These are phyloP conservation scores for Aurifilum marmelostoma DNA, from an alignment of 2,329 filamentous ascomycete species.

Conservation along the genomic window DNA sequence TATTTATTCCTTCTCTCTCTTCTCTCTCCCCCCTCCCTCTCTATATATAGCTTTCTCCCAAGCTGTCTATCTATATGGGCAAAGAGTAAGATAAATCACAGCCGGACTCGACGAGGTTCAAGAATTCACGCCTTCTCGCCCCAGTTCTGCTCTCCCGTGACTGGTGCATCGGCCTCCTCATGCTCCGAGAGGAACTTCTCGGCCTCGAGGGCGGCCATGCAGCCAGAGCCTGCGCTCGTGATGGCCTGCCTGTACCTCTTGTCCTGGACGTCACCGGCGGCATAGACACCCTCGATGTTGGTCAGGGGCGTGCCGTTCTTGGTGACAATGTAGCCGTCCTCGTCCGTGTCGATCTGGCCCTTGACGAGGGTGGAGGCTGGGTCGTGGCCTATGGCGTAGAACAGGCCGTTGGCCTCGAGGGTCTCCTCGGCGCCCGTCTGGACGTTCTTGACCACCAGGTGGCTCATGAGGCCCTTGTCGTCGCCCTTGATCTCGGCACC, in stretches of 20 bases:
- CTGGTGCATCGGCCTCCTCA: constrained; percentile 40
- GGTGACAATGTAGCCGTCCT: constrained; percentile 89
- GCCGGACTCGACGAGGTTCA: background rate
- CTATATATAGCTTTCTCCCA: background rate
- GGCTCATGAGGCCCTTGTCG: constrained; percentile 83
- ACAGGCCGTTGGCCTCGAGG: constrained; percentile 88
- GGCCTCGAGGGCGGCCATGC: constrained; percentile 92
- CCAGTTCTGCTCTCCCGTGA: constrained; percentile 33
- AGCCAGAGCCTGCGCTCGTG: constrained; percentile 93
- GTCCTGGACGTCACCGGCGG: constrained; percentile 96
- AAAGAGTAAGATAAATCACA: background rate
- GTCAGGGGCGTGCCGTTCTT: constrained; percentile 87
- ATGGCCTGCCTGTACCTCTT: constrained; percentile 98
- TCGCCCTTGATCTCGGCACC: constrained; percentile 85
- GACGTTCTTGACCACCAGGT: constrained; percentile 81
- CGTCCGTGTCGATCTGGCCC: constrained; percentile 84
- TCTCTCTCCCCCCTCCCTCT: background rate
- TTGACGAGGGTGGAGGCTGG: constrained; percentile 90
- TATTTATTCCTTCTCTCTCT: background rate
- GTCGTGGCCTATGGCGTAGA: constrained; percentile 97
- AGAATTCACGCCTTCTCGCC: constrained; percentile 29
- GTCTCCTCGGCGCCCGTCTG: constrained; percentile 76
- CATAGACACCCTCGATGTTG: constrained; percentile 89
- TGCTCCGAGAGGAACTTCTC: constrained; percentile 88
- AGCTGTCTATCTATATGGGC: background rate